Base-by-base conservation (phyloP, 1,284 basidiomycete genomes). In the Phlebopus sp. region DNA sequence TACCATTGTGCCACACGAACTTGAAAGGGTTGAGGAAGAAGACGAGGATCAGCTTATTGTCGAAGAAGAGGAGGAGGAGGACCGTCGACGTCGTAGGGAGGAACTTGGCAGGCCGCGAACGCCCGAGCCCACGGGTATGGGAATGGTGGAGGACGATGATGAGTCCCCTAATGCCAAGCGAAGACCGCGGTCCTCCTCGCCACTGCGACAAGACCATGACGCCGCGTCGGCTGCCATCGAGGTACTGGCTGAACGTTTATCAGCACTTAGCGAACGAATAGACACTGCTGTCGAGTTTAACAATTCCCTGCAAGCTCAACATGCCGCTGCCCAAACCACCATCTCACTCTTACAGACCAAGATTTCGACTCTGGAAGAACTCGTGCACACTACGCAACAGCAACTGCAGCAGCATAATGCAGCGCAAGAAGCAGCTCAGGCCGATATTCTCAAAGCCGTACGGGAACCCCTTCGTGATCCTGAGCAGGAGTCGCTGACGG, bases 271-370 rank as follows among this genome's bases (percentile, higher is more conserved):
- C 0, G 71, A 73, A 15, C 90, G 93, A 62, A 82, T 97, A 39
- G 83, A 87, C 50, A 79, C 83, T 14, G 88, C 92, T 0, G 73
- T 94, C 21, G 78, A 85, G 44, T 70, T 93, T 49, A 91, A 89
- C 14, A 77, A 78, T 6, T 76, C 78, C 0, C 73, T 97, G 5
- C 88, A 92, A 61, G 76, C 76, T 0, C 90, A 96, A 63, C 92
- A 97, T 55, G 69, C 77, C 1, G 78, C 81, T 19, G 90, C 93
- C 1, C 88, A 91, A 59, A 74, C 76, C 27, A 91, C 89, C 0
- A 94, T 97, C 57, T 77, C 77, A 17, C 70, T 74, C 0, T 73
- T 98, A 17, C 90, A 96, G 59, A 73, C 77, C 25, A 87, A 87
- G 58, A 82, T 90, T 4, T 64, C 66, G 7, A 58, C 72, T 1